Percentiles rank a stretch among this genome's conserved stretches.
Conservation (phyloP, 208 protist genomes). For the Angomonas ambiguus region DNA sequence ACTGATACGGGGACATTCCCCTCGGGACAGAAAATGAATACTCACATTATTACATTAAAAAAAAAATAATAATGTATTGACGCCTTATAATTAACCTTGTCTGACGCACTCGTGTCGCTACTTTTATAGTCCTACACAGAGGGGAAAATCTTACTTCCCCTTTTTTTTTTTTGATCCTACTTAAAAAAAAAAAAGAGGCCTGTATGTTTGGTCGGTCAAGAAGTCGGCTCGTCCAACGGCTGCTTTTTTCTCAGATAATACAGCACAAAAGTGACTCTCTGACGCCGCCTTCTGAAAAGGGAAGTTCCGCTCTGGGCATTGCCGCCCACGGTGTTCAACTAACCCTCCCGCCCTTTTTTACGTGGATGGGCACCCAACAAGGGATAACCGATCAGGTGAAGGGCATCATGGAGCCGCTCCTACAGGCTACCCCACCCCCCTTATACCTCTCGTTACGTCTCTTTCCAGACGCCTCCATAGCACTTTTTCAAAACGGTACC, state of each 20-base stretch:
- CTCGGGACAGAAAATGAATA: constrained; percentile 19
- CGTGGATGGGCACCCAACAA: constrained; percentile 17
- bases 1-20: constrained; percentile 64
- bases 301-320: neutral
- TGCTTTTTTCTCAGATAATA: neutral
- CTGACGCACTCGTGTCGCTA: too few species aligned
- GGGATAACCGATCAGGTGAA: constrained; percentile 5
- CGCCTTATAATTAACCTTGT: too few species aligned
- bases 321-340: constrained; percentile 26
- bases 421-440: constrained; percentile 3
- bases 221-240: neutral
- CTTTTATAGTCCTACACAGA: too few species aligned
- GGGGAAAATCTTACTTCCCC: neutral
- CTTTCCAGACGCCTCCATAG: constrained; percentile 43
- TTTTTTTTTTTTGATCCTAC: neutral
- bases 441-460: constrained; percentile 36
- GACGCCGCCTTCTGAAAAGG: neutral
- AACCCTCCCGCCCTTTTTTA: constrained; percentile 38
- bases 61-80: neutral
- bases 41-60: constrained; percentile 7
- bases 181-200: neutral
- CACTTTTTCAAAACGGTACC: constrained; percentile 18
- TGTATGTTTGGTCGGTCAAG: neutral
- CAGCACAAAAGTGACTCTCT: neutral
- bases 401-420: neutral